These are phyloP conservation scores for Venturia pyrina DNA, from an alignment of 2,329 filamentous ascomycete species.

Conservation along the genomic window DNA sequence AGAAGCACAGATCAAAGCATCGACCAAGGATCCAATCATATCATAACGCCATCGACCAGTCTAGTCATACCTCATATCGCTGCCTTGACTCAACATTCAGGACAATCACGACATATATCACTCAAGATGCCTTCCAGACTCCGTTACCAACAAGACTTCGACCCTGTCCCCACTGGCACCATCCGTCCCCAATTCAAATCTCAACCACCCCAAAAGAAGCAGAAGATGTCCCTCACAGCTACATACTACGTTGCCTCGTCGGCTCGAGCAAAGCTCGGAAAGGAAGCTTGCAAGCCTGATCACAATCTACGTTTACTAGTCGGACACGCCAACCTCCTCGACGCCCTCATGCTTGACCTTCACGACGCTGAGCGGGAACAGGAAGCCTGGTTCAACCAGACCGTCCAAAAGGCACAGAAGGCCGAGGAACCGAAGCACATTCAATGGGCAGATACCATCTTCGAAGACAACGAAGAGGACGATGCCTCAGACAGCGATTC, in stretches of 20 bases:
- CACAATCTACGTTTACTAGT: slow-evolving; percentile 93
- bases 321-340: slow-evolving; percentile 95
- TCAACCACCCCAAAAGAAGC: slow-evolving; percentile 44
- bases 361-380: slow-evolving; percentile 92
- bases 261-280: slow-evolving; percentile 89
- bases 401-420: slow-evolving; percentile 64
- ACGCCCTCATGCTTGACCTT: slow-evolving; percentile 84
- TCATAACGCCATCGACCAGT: slow-evolving; percentile 5
- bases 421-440: slow-evolving; percentile 58
- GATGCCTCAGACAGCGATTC: slow-evolving; percentile 42
- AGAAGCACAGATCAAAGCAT: slow-evolving; percentile 2
- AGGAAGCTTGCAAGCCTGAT: slow-evolving; percentile 79
- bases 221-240: slow-evolving; percentile 95
- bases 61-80: slow-evolving; percentile 1
- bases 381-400: slow-evolving; percentile 96
- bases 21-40: not conserved
- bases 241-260: slow-evolving; percentile 98
- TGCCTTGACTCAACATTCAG: slow-evolving; percentile 12
- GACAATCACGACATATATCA: slow-evolving; percentile 8
- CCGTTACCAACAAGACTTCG: slow-evolving; percentile 36
- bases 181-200: slow-evolving; percentile 27
- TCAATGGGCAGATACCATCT: slow-evolving; percentile 64
- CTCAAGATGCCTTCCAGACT: slow-evolving; percentile 39
- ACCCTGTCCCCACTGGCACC: slow-evolving; percentile 35
- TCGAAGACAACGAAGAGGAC: slow-evolving; percentile 51